These are phyloP conservation scores for Lactarius quietus DNA, from an alignment of 768 basidiomycete species.

Conservation along the genomic window DNA sequence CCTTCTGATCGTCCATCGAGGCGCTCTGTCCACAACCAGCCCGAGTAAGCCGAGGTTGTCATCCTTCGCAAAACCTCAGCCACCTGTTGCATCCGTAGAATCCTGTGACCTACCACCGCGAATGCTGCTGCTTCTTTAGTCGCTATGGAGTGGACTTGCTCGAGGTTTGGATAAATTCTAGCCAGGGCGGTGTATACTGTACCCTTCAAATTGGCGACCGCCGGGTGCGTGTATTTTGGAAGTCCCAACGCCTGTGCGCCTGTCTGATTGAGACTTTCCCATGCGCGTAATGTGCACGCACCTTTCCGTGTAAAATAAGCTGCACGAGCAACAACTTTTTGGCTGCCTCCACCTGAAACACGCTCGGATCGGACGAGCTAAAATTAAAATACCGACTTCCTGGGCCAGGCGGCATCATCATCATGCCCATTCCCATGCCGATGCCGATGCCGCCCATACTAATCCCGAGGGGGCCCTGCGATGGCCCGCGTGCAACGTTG, in stretches of 20 bases:
- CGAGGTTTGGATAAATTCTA: slow-evolving; percentile 60
- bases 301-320: slow-evolving; percentile 73
- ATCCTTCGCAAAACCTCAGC: slow-evolving; percentile 44
- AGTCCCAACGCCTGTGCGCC: slow-evolving; percentile 40
- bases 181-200: slow-evolving; percentile 63
- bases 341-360: slow-evolving; percentile 79
- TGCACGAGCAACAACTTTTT: slow-evolving; percentile 83
- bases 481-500: not conserved
- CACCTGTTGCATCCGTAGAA: slow-evolving; percentile 4
- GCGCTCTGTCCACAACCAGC: slow-evolving; percentile 64
- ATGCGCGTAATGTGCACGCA: slow-evolving; percentile 30
- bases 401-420: slow-evolving; percentile 13
- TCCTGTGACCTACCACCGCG: slow-evolving; percentile 40
- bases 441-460: slow-evolving; percentile 18
- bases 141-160: slow-evolving; percentile 43
- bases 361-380: slow-evolving; percentile 43
- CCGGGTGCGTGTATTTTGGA: slow-evolving; percentile 71
- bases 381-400: slow-evolving; percentile 8
- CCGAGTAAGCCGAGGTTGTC: slow-evolving; percentile 66
- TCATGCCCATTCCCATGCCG: slow-evolving; percentile 19
- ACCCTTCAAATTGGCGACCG: slow-evolving; percentile 59
- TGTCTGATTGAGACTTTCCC: not conserved
- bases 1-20: slow-evolving; percentile 74
- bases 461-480: slow-evolving; percentile 12
- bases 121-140: slow-evolving; percentile 58